Percentiles rank a stretch among this genome's conserved stretches.
Evolutionary conservation across 257 asterid genomes (phyloP).

Genomic region (Nicotiana undulata): DNA sequence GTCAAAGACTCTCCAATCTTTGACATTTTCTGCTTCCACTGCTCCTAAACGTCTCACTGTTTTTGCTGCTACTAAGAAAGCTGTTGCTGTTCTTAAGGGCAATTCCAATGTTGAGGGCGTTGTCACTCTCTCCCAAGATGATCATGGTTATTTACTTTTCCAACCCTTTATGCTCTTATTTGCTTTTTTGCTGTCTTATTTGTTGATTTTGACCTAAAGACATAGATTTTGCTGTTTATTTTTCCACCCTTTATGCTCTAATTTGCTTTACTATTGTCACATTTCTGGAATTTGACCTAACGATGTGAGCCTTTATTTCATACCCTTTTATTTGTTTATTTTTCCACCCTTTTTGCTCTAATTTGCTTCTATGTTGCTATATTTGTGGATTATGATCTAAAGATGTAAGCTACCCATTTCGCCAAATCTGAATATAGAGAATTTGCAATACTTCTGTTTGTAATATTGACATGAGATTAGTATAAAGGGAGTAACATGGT

Average conservation of each 20-base stretch:
- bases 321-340: not conserved
- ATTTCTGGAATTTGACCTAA: not conserved
- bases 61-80: conserved; percentile 72
- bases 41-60: conserved; percentile 54
- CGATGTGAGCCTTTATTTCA: not conserved
- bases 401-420: not conserved
- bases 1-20: conserved; percentile 24
- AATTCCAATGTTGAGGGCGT: conserved; percentile 85
- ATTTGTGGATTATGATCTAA: not conserved
- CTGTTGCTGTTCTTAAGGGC: conserved; percentile 87
- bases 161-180: not conserved
- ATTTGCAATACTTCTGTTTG: no score
- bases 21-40: conserved; percentile 34
- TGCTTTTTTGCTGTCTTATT: no score
- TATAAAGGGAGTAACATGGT: no score
- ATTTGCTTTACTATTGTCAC: not conserved
- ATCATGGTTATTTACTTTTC: conserved; percentile 37
- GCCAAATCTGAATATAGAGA: not conserved
- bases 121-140: conserved; percentile 76
- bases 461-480: no score
- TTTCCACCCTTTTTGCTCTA: conserved; percentile 8
- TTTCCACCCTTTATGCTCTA: conserved; percentile 1
- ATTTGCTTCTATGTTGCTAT: not conserved
- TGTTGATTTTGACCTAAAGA: not conserved
- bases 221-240: not conserved